Conservation (phyloP, 2,329 filamentous ascomycete species). For the Eurotiales sp. region DNA sequence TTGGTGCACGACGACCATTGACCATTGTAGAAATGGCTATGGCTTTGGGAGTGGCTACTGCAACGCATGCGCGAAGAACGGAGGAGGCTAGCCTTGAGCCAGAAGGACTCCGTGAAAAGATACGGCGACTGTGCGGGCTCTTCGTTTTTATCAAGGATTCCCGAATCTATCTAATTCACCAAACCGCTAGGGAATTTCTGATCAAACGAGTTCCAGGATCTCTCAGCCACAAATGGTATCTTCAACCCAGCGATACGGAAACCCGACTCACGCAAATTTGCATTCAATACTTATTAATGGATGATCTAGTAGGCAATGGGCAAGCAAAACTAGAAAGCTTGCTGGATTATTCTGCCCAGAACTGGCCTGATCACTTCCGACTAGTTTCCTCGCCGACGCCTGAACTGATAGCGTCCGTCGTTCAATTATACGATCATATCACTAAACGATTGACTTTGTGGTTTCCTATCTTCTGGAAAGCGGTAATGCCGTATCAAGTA, state of each 20-base stretch:
- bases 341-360: not conserved
- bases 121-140: slow-evolving; percentile 33
- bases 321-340: not conserved
- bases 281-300: slow-evolving; percentile 1
- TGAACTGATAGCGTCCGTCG: not conserved
- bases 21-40: slow-evolving; percentile 18
- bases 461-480: slow-evolving; percentile 2
- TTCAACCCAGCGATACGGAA: not conserved
- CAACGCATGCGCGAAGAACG: slow-evolving; percentile 8
- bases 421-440: not conserved
- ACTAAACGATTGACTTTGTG: not conserved
- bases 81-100: slow-evolving; percentile 17
- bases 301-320: not conserved
- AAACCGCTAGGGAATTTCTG: slow-evolving; percentile 40
- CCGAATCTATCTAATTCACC: slow-evolving; percentile 37
- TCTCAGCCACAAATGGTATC: not conserved
- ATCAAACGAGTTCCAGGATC: slow-evolving; percentile 10
- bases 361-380: slow-evolving; percentile 5
- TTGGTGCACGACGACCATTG: slow-evolving; percentile 17
- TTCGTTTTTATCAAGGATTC: slow-evolving; percentile 33
- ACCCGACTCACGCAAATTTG: not conserved
- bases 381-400: not conserved
- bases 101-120: slow-evolving; percentile 12
- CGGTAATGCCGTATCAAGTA: not conserved
- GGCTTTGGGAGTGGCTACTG: slow-evolving; percentile 12